Percentiles rank a stretch among this genome's conserved stretches.
phyloP scores from a whole-genome alignment of 148 eudicot genomes.

The Rheum nobile region DNA sequence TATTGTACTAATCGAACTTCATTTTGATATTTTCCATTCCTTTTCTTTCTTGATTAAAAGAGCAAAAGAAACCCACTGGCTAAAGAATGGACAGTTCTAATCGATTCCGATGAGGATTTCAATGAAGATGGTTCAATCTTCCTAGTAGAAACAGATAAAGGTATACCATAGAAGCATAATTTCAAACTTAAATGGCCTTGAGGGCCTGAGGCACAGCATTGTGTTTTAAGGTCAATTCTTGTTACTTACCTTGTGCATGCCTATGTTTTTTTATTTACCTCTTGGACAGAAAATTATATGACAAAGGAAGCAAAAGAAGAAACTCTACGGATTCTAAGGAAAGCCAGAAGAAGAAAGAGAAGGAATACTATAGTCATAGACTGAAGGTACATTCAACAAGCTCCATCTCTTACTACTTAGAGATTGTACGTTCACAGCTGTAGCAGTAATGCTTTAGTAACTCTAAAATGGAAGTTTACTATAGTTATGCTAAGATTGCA shows the following conservation, averaged over 20 bases:
- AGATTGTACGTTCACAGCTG: not conserved
- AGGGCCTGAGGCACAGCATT: not conserved
- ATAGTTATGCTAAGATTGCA: not conserved
- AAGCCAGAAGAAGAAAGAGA: conserved; percentile 86
- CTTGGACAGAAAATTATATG: conserved; percentile 25
- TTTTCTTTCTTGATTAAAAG: not conserved
- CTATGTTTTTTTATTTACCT: not conserved
- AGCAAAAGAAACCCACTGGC: not conserved
- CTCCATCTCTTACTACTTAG: not conserved
- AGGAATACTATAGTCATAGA: conserved; percentile 32
- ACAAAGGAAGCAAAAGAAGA: conserved; percentile 39
- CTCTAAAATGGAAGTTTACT: not conserved
- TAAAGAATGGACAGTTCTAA: conserved; percentile 25
- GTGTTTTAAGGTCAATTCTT: conserved; percentile 5
- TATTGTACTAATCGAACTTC: not conserved
- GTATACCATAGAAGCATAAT: conserved; percentile 15
- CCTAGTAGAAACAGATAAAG: conserved; percentile 38
- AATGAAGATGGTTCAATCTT: conserved; percentile 59
- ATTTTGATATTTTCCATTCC: not conserved
- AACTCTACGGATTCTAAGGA: conserved; percentile 53
- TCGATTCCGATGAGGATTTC: conserved; percentile 59
- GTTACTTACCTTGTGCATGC: conserved; percentile 9
- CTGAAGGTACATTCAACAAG: conserved; percentile 39
- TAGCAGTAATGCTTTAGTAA: too few relatives aligned
- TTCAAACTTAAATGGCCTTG: not conserved